A percentile compares a stretch with the other conserved stretches of the same genome.
Evolutionary conservation across 192 early-diverging fungal genomes (phyloP).

Genomic region (Backusella morwellensis): DNA sequence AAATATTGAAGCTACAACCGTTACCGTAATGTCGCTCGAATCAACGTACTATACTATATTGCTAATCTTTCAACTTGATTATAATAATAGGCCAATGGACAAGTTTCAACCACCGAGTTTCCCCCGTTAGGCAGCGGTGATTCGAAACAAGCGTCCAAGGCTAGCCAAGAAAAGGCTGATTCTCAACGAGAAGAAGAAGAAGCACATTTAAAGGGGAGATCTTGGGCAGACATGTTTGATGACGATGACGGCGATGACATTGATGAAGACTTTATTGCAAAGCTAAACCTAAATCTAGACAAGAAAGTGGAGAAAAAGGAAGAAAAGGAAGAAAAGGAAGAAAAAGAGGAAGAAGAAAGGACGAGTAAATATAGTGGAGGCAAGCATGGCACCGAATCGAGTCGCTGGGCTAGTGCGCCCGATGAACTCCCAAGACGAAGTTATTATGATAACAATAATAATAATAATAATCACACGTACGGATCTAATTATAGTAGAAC

Average conservation of each 20-base stretch:
- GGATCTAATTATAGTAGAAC: neutral
- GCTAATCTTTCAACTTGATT: neutral
- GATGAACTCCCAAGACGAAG: neutral
- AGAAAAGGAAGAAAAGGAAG: neutral
- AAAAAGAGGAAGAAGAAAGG: neutral
- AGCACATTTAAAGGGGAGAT: neutral
- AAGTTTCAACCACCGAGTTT: neutral
- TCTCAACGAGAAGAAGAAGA: neutral
- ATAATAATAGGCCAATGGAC: neutral
- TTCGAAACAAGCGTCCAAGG: neutral
- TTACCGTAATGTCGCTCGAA: neutral
- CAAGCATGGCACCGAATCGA: neutral
- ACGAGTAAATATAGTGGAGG: neutral
- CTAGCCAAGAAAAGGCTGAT: neutral
- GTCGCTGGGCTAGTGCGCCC: neutral
- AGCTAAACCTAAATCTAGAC: neutral
- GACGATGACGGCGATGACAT: neutral
- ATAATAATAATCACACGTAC: neutral
- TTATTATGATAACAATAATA: neutral
- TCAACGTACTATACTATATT: neutral
- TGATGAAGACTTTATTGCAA: neutral
- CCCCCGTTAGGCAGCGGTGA: neutral
- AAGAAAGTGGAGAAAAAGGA: neutral
- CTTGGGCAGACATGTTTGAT: neutral
- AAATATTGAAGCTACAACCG: neutral